A percentile compares a stretch with the other conserved stretches of the same genome.
These are phyloP conservation scores for Phaeosphaeriaceae sp. DNA, from an alignment of 2,329 filamentous ascomycete genomes.

Conservation along the genomic window DNA sequence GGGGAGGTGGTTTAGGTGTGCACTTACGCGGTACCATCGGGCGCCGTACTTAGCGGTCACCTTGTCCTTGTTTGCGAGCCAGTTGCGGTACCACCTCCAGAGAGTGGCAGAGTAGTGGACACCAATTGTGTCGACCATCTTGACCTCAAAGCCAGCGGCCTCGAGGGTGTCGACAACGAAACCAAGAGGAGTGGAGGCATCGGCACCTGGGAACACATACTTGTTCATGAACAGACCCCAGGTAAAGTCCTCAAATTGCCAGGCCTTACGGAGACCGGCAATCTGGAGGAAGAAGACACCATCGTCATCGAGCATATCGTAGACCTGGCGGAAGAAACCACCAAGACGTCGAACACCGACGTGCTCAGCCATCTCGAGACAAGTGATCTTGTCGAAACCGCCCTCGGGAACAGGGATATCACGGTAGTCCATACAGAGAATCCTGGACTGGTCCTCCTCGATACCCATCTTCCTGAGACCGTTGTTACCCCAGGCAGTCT, in stretches of 20 bases:
- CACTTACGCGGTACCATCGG: slow-evolving; percentile 89
- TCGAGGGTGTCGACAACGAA: slow-evolving; percentile 87
- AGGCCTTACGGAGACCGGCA: slow-evolving; percentile 88
- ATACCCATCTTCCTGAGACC: slow-evolving; percentile 84
- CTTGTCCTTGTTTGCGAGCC: slow-evolving; percentile 92
- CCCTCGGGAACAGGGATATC: slow-evolving; percentile 83
- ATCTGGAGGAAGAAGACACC: slow-evolving; percentile 96
- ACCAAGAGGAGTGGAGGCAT: slow-evolving; percentile 91
- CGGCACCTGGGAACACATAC: slow-evolving; percentile 96
- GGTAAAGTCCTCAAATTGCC: slow-evolving; percentile 97
- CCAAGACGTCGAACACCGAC: slow-evolving; percentile 91
- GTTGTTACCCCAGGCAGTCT: slow-evolving; percentile 95
- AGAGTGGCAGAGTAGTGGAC: slow-evolving; percentile 97
- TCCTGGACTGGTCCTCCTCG: slow-evolving; percentile 84
- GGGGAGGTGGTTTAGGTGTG: neutral
- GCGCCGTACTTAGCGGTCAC: slow-evolving; percentile 94
- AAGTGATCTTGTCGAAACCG: slow-evolving; percentile 93
- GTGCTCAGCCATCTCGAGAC: slow-evolving; percentile 98
- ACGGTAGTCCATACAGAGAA: slow-evolving; percentile 96
- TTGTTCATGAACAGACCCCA: slow-evolving; percentile 99
- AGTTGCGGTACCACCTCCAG: slow-evolving; percentile 99
- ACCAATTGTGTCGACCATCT: slow-evolving; percentile 89
- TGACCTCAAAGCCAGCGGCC: slow-evolving; percentile 87
- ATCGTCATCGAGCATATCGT: slow-evolving; percentile 96
- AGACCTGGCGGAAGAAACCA: slow-evolving; percentile 81